These are phyloP conservation scores for Boletus rubescentipes DNA, from an alignment of 768 basidiomycete species.

Conservation along the genomic window DNA sequence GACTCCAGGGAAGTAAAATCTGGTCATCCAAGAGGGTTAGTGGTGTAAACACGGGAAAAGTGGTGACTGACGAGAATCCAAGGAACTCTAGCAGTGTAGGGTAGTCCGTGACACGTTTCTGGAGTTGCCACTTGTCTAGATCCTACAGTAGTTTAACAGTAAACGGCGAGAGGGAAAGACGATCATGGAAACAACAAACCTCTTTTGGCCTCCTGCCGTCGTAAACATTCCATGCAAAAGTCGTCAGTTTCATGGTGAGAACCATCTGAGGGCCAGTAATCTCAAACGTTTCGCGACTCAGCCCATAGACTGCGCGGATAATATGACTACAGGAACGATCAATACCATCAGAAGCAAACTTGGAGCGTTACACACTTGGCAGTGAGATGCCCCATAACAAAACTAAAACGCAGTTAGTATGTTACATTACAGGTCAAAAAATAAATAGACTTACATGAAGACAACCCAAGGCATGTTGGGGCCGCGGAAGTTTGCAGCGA, in stretches of 20 bases:
- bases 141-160: conserved; percentile 46
- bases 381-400: conserved; percentile 91
- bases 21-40: conserved; percentile 28
- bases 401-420: conserved; percentile 40
- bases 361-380: conserved; percentile 61
- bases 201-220: conserved; percentile 75
- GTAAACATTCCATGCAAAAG: conserved; percentile 96
- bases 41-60: not conserved
- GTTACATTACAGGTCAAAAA: not conserved
- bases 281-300: conserved; percentile 79
- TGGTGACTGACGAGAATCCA: conserved; percentile 75
- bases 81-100: conserved; percentile 86
- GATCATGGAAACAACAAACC: conserved; percentile 41
- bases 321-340: conserved; percentile 50
- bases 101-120: conserved; percentile 63
- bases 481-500: conserved; percentile 57
- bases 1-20: conserved; percentile 96
- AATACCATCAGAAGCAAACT: not conserved
- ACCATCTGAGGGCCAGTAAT: conserved; percentile 97
- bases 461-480: conserved; percentile 91
- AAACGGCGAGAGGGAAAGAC: not conserved
- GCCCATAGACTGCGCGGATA: conserved; percentile 59
- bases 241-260: conserved; percentile 93
- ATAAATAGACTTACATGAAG: conserved; percentile 53
- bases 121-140: conserved; percentile 81